Evolutionary conservation across 208 protist genomes (phyloP), one percentile per base, ranked within the genome.

Genomic region (Crithidia brevicula): DNA sequence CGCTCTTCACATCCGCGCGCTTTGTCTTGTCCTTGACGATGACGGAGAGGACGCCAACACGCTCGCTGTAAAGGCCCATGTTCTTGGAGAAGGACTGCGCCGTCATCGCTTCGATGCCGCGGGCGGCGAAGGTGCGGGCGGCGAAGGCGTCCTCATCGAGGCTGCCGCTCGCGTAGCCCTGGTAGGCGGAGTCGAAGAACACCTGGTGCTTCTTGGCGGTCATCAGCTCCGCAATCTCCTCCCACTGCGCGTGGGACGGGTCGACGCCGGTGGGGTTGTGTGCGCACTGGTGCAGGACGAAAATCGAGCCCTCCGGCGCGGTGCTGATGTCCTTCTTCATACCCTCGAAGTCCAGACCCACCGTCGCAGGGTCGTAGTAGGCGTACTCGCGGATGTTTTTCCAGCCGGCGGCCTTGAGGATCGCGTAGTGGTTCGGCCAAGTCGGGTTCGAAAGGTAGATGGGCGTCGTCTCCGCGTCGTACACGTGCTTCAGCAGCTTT

Each of bases 251-350:
- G 10, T 77, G 60, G 4, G 96, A 97, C 49, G 98, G 98, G 79
- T 99, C 98, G 4, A 98, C 91, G 33, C 98, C 98, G 16, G 98
- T 99, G 60, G 98, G 98, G 82, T 99, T 99, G 89, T 99, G 98
- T 11, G 98, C 98, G 77, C 98, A 99, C 16, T 94, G 83, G 78
- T 99, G 98, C 33, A 99, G 79, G 20, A 99, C 47, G 25, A 99
- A 83, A 7, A 99, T 81, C 31, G 92, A 97, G 20, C 92, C 82
- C 16, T 94, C 78, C 28, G 95, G 95, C 3, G 88, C 88, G 16
- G 40, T 66, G 1, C 49, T 34, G 28, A 98, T 77, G 52, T 93
- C 90, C 36, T 72, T 81, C 43, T 96, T 74, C 67, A 95, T 81
- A 13, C 93, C 97, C 28, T 91, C 83, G 71, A 97, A 88, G 75